A percentile compares a stretch with the other conserved stretches of the same genome.
These are phyloP conservation scores for Aspergillus ruber DNA, from an alignment of 2,329 filamentous ascomycete species.

Conservation along the genomic window DNA sequence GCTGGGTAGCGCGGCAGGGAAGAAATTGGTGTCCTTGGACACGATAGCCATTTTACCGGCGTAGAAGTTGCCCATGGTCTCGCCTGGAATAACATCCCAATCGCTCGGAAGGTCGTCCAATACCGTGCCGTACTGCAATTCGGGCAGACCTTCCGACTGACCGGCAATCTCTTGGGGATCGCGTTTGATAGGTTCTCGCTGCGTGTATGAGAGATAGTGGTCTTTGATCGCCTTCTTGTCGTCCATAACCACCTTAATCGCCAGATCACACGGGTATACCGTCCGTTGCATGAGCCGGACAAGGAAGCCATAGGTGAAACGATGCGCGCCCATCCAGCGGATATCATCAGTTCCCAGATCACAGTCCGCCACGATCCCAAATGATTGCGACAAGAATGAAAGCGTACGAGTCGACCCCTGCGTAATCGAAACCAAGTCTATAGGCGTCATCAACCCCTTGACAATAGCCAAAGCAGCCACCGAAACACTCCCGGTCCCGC, in stretches of 20 bases:
- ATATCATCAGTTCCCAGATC: slow-evolving; percentile 87
- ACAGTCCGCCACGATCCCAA: slow-evolving; percentile 83
- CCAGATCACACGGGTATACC: slow-evolving; percentile 82
- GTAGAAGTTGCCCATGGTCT: slow-evolving; percentile 87
- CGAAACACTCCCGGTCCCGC: slow-evolving; percentile 69
- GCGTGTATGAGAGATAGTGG: slow-evolving; percentile 56
- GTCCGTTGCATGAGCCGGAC: slow-evolving; percentile 67
- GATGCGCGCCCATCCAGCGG: slow-evolving; percentile 81
- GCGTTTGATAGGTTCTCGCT: slow-evolving; percentile 22
- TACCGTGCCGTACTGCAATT: slow-evolving; percentile 71
- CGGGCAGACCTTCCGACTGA: slow-evolving; percentile 56
- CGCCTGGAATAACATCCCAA: slow-evolving; percentile 68
- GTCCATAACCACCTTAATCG: slow-evolving; percentile 73
- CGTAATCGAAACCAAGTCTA: slow-evolving; percentile 84
- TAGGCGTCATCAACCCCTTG: slow-evolving; percentile 75
- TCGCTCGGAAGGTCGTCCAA: slow-evolving; percentile 67
- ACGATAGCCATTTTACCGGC: slow-evolving; percentile 93
- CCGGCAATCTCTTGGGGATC: slow-evolving; percentile 30
- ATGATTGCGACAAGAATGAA: slow-evolving; percentile 83
- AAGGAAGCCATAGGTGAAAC: slow-evolving; percentile 83
- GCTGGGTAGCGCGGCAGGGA: slow-evolving; percentile 65
- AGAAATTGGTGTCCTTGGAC: slow-evolving; percentile 81
- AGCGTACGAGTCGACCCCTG: slow-evolving; percentile 68
- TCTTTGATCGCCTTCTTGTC: slow-evolving; percentile 68
- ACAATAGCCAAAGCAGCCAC: slow-evolving; percentile 75